Evolutionary conservation across 192 early-diverging fungal genomes (phyloP).

Genomic region (Chytriomyces sp.): DNA sequence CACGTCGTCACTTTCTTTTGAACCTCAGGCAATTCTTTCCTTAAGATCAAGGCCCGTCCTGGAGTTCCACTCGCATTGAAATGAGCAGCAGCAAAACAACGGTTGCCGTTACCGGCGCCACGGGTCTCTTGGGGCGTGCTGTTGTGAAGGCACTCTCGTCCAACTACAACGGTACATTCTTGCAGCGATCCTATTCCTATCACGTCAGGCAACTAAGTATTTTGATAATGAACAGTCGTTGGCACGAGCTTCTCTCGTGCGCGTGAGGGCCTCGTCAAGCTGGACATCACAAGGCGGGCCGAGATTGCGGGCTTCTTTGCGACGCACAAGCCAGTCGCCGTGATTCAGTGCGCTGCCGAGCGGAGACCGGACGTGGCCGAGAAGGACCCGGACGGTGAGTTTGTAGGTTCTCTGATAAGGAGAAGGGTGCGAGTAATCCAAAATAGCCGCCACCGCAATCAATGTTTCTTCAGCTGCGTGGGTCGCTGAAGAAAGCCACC

Average conservation of each 20-base stretch:
- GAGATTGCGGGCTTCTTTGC: slow-evolving; percentile 59
- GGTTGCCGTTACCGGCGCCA: too few relatives aligned
- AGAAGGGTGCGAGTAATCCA: background rate
- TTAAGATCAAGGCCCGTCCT: too few relatives aligned
- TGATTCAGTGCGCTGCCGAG: slow-evolving; percentile 88
- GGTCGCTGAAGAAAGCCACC: slow-evolving; percentile 57
- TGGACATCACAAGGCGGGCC: slow-evolving; percentile 65
- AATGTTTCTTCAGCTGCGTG: slow-evolving; percentile 67
- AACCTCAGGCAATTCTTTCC: too few relatives aligned
- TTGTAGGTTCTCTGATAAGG: background rate
- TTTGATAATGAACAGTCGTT: slow-evolving; percentile 68
- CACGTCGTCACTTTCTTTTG: too few relatives aligned
- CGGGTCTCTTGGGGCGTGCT: too few relatives aligned
- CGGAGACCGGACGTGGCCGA: slow-evolving; percentile 81
- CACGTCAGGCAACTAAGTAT: too few relatives aligned
- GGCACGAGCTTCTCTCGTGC: slow-evolving; percentile 74
- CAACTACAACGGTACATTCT: too few relatives aligned
- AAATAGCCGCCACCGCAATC: slow-evolving; percentile 42
- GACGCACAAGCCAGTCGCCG: slow-evolving; percentile 59
- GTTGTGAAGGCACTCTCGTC: too few relatives aligned
- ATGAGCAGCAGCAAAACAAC: too few relatives aligned
- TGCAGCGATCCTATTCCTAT: too few relatives aligned
- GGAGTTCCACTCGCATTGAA: too few relatives aligned
- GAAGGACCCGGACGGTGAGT: slow-evolving; percentile 57
- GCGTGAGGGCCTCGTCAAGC: slow-evolving; percentile 50